Conservation (phyloP, 306 rosid genomes). For the Betula pendula region DNA sequence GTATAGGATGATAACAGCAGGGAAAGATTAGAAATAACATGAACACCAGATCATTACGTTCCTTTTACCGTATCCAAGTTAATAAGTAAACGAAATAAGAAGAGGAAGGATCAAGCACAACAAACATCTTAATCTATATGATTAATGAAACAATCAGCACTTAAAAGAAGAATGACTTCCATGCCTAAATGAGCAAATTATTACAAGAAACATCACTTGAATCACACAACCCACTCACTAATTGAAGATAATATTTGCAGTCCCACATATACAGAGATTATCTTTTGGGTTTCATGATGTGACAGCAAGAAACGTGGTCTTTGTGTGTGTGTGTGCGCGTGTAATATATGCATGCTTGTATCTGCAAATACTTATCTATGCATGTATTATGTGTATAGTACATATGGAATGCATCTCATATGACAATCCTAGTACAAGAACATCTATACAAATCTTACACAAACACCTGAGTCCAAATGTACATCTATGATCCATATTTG, state of each 20-base stretch:
- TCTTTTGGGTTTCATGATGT: neutral
- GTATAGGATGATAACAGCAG: constrained; percentile 21
- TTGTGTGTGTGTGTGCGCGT: neutral
- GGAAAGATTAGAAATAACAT: constrained; percentile 8
- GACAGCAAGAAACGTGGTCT: too few species aligned
- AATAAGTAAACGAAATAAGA: neutral
- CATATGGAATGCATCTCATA: neutral
- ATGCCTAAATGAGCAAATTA: neutral
- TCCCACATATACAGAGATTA: neutral
- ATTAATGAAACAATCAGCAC: neutral
- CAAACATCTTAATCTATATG: too few species aligned
- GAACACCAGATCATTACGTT: neutral
- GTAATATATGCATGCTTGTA: too few species aligned
- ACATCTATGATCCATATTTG: neutral
- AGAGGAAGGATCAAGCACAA: neutral
- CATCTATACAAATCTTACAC: neutral
- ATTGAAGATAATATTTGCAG: neutral
- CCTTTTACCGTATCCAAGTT: neutral
- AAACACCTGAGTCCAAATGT: neutral
- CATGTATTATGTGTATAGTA: neutral
- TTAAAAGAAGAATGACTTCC: neutral
- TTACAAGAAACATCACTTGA: neutral
- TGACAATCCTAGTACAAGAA: neutral
- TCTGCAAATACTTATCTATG: neutral
- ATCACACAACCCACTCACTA: neutral